A percentile compares a stretch with the other conserved stretches of the same genome.
Evolutionary conservation across 805 yeast species (phyloP).

Genomic region (Saturnispora diversa): DNA sequence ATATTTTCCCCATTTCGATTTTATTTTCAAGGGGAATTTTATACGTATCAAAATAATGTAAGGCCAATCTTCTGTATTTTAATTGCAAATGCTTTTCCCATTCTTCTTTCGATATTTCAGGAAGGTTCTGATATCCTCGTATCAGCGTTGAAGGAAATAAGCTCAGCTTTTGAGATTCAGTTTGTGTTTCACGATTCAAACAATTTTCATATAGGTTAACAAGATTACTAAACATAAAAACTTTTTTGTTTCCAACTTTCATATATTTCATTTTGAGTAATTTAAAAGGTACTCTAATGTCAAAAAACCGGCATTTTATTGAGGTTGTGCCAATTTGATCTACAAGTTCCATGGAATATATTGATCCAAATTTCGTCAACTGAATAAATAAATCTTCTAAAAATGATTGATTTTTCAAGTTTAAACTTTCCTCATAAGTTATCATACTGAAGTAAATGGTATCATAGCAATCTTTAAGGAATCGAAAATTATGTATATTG

Average conservation of each 20-base stretch:
- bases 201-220: conserved; percentile 18
- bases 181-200: too few species aligned
- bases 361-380: conserved; percentile 21
- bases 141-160: too few species aligned
- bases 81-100: conserved; percentile 21
- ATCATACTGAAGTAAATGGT: conserved; percentile 18
- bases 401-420: conserved; percentile 4
- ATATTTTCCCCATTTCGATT: conserved; percentile 35
- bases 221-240: conserved; percentile 20
- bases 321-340: conserved; percentile 12
- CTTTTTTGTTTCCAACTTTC: conserved; percentile 11
- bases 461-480: conserved; percentile 21
- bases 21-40: conserved; percentile 29
- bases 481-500: conserved; percentile 16
- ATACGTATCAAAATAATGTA: conserved; percentile 20
- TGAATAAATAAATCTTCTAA: conserved; percentile 16
- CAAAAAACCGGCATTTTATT: conserved; percentile 29
- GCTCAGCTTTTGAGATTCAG: too few species aligned
- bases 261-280: conserved; percentile 18
- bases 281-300: conserved; percentile 30
- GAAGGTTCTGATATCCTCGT: too few species aligned
- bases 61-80: conserved; percentile 21
- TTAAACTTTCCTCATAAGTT: too few species aligned
- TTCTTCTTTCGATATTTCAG: conserved; percentile 16
- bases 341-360: conserved; percentile 12